A percentile compares a stretch with the other conserved stretches of the same genome.
Evolutionary conservation across 2,329 filamentous ascomycete genomes (phyloP).

Genomic region (Aaosphaeria pasadenensis): DNA sequence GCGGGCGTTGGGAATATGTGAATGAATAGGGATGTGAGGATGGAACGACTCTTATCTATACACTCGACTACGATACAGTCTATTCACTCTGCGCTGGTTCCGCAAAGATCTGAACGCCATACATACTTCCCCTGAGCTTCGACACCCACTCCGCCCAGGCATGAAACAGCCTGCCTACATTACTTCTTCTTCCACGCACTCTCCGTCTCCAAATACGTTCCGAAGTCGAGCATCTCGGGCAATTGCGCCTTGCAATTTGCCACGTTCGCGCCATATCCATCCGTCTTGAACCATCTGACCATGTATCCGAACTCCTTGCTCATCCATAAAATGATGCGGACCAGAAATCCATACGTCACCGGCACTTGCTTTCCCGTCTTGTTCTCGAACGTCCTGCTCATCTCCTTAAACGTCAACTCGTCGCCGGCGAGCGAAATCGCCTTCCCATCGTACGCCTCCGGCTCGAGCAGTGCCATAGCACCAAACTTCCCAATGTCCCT

Average conservation of each 20-base stretch:
- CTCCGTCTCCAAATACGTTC: slow-evolving; percentile 43
- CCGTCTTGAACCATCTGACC: slow-evolving; percentile 47
- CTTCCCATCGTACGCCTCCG: slow-evolving; percentile 31
- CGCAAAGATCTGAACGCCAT: no score
- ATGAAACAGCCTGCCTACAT: not conserved
- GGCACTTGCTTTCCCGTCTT: slow-evolving; percentile 43
- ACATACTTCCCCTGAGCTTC: no score
- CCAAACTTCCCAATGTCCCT: slow-evolving; percentile 51
- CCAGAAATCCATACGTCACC: slow-evolving; percentile 37
- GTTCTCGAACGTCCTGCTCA: slow-evolving; percentile 41
- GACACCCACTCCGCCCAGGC: no score
- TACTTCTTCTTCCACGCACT: slow-evolving; percentile 25
- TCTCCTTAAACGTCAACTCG: slow-evolving; percentile 43
- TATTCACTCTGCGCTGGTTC: no score
- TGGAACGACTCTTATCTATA: no score
- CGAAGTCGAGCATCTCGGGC: slow-evolving; percentile 45
- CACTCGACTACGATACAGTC: no score
- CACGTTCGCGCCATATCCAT: slow-evolving; percentile 45
- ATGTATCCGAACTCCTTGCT: slow-evolving; percentile 40
- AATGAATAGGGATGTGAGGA: no score
- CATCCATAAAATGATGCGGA: slow-evolving; percentile 26
- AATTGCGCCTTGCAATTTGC: slow-evolving; percentile 36
- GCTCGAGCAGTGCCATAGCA: slow-evolving; percentile 44
- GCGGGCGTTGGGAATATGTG: no score
- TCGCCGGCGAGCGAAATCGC: slow-evolving; percentile 49